Evolutionary conservation across 148 eudicot genomes (phyloP).

Genomic region (Cornus controversa): DNA sequence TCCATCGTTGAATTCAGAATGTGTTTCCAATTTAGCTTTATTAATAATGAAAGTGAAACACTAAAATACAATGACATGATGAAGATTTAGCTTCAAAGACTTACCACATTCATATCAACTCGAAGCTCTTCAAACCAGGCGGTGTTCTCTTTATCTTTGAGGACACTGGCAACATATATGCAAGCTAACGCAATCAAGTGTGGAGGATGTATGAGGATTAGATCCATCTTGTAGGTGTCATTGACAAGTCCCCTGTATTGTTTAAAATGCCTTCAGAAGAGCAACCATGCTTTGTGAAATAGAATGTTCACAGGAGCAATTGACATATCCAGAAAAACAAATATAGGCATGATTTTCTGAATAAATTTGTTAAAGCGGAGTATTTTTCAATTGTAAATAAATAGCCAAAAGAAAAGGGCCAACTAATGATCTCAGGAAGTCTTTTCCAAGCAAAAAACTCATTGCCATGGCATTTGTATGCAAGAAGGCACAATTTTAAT

Average conservation of each 20-base stretch:
- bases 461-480: background rate
- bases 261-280: constrained; percentile 3
- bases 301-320: background rate
- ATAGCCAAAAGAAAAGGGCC: background rate
- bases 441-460: background rate
- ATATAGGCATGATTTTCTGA: background rate
- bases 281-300: background rate
- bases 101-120: constrained; percentile 93
- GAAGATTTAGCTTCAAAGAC: constrained; percentile 17
- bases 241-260: constrained; percentile 85
- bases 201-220: constrained; percentile 90
- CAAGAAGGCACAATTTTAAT: background rate
- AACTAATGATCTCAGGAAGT: background rate
- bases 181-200: constrained; percentile 94
- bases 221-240: constrained; percentile 98
- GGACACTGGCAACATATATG: constrained; percentile 89
- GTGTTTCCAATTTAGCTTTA: background rate
- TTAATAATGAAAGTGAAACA: background rate
- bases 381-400: background rate
- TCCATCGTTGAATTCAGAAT: background rate
- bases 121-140: constrained; percentile 99
- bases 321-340: background rate
- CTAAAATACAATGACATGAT: background rate
- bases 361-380: too few relatives aligned
- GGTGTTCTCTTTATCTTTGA: constrained; percentile 80